phyloP scores from a whole-genome alignment of 257 asterid species.

The Solanum virginianum region DNA sequence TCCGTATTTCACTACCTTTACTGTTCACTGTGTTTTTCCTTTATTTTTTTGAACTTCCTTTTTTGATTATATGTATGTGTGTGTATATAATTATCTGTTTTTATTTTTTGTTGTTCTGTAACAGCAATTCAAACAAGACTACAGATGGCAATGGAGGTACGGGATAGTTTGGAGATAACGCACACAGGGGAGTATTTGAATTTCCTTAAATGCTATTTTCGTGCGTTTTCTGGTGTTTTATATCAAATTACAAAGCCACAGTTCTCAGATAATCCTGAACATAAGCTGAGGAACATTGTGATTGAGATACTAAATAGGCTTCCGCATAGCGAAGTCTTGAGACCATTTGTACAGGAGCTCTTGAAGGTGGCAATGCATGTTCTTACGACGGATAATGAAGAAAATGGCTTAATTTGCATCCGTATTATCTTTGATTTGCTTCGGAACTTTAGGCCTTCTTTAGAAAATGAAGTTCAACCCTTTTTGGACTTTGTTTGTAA shows the following conservation, averaged over 20 bases:
- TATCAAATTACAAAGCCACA: slow-evolving; percentile 84
- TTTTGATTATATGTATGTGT: not conserved
- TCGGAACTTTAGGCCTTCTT: slow-evolving; percentile 83
- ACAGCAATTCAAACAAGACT: slow-evolving; percentile 80
- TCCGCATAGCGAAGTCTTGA: slow-evolving; percentile 95
- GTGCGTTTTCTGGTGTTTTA: slow-evolving; percentile 72
- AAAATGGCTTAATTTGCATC: slow-evolving; percentile 90
- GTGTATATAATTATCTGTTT: not conserved
- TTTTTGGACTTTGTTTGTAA: slow-evolving; percentile 95
- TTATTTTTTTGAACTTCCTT: not conserved
- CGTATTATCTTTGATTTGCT: slow-evolving; percentile 94
- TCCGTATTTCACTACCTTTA: slow-evolving; percentile 25
- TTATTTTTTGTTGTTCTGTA: not conserved
- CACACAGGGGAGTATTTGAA: slow-evolving; percentile 98
- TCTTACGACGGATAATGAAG: slow-evolving; percentile 81
- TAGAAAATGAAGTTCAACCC: slow-evolving; percentile 96
- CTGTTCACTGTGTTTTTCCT: not conserved
- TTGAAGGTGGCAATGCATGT: slow-evolving; percentile 98
- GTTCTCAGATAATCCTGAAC: slow-evolving; percentile 71
- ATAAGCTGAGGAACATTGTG: slow-evolving; percentile 81
- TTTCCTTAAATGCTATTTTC: slow-evolving; percentile 82
- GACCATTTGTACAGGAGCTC: slow-evolving; percentile 95
- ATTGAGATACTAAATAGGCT: slow-evolving; percentile 89
- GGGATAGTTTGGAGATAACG: slow-evolving; percentile 97
- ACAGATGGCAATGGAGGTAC: slow-evolving; percentile 96